These are phyloP conservation scores for Gastrolobium bilobum DNA, from an alignment of 306 rosid species.

Conservation along the genomic window DNA sequence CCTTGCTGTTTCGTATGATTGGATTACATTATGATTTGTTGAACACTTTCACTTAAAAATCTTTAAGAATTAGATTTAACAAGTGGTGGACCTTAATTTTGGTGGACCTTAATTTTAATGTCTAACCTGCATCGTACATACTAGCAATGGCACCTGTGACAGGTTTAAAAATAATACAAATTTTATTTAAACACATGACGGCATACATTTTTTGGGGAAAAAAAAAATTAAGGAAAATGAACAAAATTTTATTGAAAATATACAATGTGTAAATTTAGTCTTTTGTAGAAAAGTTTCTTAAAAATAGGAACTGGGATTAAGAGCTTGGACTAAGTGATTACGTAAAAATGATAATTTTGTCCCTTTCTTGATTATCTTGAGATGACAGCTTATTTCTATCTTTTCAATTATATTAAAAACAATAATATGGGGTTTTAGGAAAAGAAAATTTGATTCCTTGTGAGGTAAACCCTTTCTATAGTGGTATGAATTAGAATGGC, in stretches of 20 bases:
- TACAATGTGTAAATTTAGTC: background rate
- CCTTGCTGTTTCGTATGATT: background rate
- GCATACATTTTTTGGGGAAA: background rate
- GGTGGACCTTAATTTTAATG: background rate
- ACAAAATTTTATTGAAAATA: background rate
- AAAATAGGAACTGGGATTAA: background rate
- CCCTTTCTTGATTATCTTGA: background rate
- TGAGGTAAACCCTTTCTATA: no score
- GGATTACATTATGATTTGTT: background rate
- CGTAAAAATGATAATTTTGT: background rate
- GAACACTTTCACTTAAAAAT: slow-evolving; percentile 1
- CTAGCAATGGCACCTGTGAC: background rate
- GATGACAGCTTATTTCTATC: background rate
- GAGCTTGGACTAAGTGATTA: slow-evolving; percentile 6
- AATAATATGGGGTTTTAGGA: background rate
- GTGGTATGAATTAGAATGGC: background rate
- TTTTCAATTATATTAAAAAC: background rate
- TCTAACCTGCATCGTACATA: background rate
- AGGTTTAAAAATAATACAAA: background rate
- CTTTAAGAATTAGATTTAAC: background rate
- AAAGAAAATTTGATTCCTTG: background rate
- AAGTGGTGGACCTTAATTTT: no score
- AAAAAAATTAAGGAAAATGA: background rate
- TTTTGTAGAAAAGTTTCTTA: background rate
- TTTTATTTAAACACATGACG: background rate